Conservation (phyloP, 2,329 filamentous ascomycete genomes). For the Penicillium sp. region DNA sequence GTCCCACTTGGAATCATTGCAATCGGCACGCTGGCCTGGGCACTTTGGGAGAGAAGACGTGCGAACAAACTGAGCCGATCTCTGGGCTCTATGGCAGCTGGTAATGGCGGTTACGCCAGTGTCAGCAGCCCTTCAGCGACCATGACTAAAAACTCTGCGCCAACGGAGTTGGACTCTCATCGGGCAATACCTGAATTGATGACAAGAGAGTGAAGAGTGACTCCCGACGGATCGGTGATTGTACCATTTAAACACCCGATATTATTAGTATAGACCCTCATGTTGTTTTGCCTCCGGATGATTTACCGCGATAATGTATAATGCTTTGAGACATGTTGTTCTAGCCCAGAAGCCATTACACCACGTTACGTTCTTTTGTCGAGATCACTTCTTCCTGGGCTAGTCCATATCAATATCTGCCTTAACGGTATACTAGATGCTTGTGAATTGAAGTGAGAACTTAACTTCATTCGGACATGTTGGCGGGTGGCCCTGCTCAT, state of each 20-base stretch:
- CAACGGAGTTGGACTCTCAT: constrained; percentile 8
- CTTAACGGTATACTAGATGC: too few relatives aligned
- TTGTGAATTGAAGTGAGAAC: too few relatives aligned
- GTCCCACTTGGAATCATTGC: constrained; percentile 32
- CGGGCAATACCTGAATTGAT: constrained; percentile 7
- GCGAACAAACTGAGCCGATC: constrained; percentile 9
- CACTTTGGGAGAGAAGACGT: constrained; percentile 27
- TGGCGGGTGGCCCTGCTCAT: too few relatives aligned
- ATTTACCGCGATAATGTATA: background rate
- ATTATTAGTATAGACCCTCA: background rate
- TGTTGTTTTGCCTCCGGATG: background rate
- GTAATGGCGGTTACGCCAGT: background rate
- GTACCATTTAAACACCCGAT: background rate
- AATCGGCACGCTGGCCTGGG: constrained; percentile 29
- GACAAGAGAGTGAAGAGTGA: constrained; percentile 9
- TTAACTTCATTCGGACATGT: too few relatives aligned
- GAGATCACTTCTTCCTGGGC: too few relatives aligned
- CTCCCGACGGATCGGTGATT: background rate
- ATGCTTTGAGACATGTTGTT: background rate
- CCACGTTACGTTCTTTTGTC: background rate
- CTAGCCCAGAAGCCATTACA: background rate
- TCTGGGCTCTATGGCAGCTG: background rate
- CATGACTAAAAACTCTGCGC: constrained; percentile 2
- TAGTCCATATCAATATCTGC: too few relatives aligned
- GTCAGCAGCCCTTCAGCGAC: background rate